phyloP scores from a whole-genome alignment of 2,329 filamentous ascomycete genomes.

The Aspergillus pseudonomiae region DNA sequence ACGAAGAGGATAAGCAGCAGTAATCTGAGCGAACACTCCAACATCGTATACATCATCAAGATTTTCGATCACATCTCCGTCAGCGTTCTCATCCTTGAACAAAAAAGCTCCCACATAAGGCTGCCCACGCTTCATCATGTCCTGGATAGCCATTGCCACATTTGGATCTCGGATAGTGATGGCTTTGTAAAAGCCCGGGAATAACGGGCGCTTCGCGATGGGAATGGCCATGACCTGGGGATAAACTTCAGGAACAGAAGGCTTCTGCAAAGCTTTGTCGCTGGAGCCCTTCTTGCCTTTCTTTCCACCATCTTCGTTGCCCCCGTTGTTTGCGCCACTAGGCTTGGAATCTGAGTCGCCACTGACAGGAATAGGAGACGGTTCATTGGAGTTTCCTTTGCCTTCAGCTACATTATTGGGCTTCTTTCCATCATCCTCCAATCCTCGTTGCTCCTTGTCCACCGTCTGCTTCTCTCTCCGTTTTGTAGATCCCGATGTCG shows the following conservation, averaged over 20 bases:
- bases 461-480: constrained; percentile 43
- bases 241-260: constrained; percentile 89
- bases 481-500: constrained; percentile 41
- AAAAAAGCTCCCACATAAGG: constrained; percentile 96
- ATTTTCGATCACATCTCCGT: constrained; percentile 90
- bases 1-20: constrained; percentile 84
- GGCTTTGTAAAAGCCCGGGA: constrained; percentile 98
- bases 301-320: constrained; percentile 67
- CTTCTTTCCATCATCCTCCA: constrained; percentile 47
- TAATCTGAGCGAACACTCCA: constrained; percentile 96
- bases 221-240: constrained; percentile 97
- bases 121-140: constrained; percentile 95
- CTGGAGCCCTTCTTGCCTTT: constrained; percentile 68
- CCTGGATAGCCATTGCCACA: constrained; percentile 87
- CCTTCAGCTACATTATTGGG: constrained; percentile 41
- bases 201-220: constrained; percentile 88
- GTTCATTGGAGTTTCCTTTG: constrained; percentile 55
- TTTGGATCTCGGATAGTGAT: constrained; percentile 94
- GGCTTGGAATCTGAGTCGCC: constrained; percentile 49
- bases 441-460: constrained; percentile 41
- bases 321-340: constrained; percentile 56
- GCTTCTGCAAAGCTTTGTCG: constrained; percentile 83
- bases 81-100: constrained; percentile 93
- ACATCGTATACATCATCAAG: constrained; percentile 91
- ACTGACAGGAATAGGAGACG: constrained; percentile 45